phyloP scores from a whole-genome alignment of 495 filamentous ascomycete species.

The Annulohypoxylon moriforme region DNA sequence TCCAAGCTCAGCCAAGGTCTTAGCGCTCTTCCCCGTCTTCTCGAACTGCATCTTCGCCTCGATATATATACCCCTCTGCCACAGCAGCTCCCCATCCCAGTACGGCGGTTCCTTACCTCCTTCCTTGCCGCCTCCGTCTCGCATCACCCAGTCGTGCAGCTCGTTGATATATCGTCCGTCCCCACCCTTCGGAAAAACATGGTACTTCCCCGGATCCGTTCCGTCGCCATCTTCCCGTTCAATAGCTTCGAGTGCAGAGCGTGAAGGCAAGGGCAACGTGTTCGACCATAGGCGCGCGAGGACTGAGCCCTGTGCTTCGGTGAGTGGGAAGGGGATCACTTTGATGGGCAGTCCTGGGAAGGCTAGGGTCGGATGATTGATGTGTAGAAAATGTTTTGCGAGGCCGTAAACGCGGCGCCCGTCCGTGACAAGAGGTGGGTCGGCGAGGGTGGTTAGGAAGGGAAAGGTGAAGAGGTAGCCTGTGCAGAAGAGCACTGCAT shows the following conservation, averaged over 20 bases:
- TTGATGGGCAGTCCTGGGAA: conserved; percentile 81
- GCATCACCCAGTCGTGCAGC: conserved; percentile 68
- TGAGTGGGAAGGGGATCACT: conserved; percentile 83
- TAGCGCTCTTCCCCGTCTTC: conserved; percentile 54
- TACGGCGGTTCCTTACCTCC: conserved; percentile 69
- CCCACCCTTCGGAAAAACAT: conserved; percentile 71
- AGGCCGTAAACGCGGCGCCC: conserved; percentile 75
- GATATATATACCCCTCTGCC: conserved; percentile 61
- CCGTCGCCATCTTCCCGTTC: conserved; percentile 52
- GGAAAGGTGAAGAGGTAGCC: conserved; percentile 80
- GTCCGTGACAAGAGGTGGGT: conserved; percentile 69
- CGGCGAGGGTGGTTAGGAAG: conserved; percentile 68
- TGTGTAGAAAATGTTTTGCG: conserved; percentile 84
- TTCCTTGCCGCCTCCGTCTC: not conserved
- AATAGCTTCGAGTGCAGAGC: conserved; percentile 73
- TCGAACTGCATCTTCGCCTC: conserved; percentile 61
- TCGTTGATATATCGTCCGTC: conserved; percentile 85
- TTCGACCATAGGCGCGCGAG: conserved; percentile 81
- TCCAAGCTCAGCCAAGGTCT: conserved; percentile 56
- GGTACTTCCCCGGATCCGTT: conserved; percentile 53
- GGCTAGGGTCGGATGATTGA: conserved; percentile 77
- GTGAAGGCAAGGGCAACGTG: conserved; percentile 69
- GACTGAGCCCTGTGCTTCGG: conserved; percentile 81
- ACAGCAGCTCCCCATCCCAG: conserved; percentile 75
- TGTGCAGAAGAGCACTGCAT: conserved; percentile 77